A percentile compares a stretch with the other conserved stretches of the same genome.
phyloP scores from a whole-genome alignment of 768 basidiomycete genomes.

The Steccherinum ochraceum region DNA sequence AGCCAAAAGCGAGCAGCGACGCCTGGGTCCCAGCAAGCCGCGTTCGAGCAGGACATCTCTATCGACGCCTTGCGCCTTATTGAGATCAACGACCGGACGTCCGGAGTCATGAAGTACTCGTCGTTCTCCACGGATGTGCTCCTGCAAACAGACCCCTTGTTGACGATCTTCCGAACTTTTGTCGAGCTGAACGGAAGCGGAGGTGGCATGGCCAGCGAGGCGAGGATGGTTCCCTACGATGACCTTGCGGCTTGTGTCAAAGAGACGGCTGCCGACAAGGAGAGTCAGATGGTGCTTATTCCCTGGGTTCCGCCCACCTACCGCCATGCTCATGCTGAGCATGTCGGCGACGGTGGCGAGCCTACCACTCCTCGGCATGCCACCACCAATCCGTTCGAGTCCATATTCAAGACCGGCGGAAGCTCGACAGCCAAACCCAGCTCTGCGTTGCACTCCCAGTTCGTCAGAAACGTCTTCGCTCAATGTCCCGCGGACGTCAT shows the following conservation, averaged over 20 bases:
- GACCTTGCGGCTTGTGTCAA: slow-evolving; percentile 64
- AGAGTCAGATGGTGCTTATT: slow-evolving; percentile 70
- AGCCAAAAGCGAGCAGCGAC: not conserved
- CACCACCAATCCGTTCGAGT: slow-evolving; percentile 65
- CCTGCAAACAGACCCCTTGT: slow-evolving; percentile 64
- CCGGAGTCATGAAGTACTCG: slow-evolving; percentile 60
- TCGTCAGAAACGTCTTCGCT: slow-evolving; percentile 76
- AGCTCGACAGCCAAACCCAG: slow-evolving; percentile 26
- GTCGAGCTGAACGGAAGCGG: slow-evolving; percentile 53
- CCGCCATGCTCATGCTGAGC: slow-evolving; percentile 7
- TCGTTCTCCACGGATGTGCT: slow-evolving; percentile 48
- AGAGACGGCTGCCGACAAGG: slow-evolving; percentile 54
- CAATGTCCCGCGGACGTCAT: slow-evolving; percentile 72
- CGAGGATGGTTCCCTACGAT: slow-evolving; percentile 59
- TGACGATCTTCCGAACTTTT: slow-evolving; percentile 72
- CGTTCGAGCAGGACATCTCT: slow-evolving; percentile 27
- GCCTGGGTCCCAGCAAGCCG: not conserved
- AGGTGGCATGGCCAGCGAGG: not conserved
- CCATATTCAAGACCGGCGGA: slow-evolving; percentile 41
- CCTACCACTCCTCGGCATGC: slow-evolving; percentile 20
- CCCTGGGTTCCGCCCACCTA: slow-evolving; percentile 62
- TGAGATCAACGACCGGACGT: slow-evolving; percentile 67
- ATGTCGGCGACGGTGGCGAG: slow-evolving; percentile 1
- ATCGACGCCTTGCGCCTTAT: slow-evolving; percentile 81
- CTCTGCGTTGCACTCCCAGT: slow-evolving; percentile 67